A percentile compares a stretch with the other conserved stretches of the same genome.
Conservation (phyloP, 495 filamentous ascomycete genomes). For the Beverwykella pulmonaria region DNA sequence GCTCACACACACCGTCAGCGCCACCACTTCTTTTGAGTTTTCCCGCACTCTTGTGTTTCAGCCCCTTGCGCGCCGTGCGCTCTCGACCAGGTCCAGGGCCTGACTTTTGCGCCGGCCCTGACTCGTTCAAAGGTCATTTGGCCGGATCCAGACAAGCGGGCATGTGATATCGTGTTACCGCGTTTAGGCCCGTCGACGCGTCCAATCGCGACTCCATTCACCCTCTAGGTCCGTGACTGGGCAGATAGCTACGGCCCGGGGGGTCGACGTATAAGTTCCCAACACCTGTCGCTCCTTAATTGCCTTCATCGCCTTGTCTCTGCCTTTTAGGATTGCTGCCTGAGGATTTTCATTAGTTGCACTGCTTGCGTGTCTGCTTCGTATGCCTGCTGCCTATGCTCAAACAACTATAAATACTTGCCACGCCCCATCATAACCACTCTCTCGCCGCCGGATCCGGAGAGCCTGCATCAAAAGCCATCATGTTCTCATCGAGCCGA, state of each 20-base stretch:
- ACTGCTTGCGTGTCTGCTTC: conserved; percentile 20
- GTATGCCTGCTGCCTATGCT: conserved; percentile 26
- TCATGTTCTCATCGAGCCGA: conserved; percentile 45
- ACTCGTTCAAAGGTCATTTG: conserved; percentile 24
- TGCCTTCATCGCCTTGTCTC: conserved; percentile 23
- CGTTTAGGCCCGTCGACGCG: conserved; percentile 16
- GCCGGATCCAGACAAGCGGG: conserved; percentile 7
- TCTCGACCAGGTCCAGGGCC: neutral
- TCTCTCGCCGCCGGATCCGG: neutral
- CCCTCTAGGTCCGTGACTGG: conserved; percentile 9
- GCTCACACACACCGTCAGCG: conserved; percentile 7
- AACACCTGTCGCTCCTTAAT: neutral
- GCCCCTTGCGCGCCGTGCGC: conserved; percentile 20
- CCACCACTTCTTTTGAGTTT: conserved; percentile 17
- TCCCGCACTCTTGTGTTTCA: conserved; percentile 25
- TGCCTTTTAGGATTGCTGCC: conserved; percentile 21
- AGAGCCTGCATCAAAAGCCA: conserved; percentile 6
- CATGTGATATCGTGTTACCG: conserved; percentile 33
- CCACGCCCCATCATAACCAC: conserved; percentile 11
- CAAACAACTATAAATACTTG: conserved; percentile 27
- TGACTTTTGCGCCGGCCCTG: conserved; percentile 15
- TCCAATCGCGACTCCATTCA: conserved; percentile 31
- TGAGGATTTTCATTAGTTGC: conserved; percentile 18
- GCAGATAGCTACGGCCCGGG: conserved; percentile 28
- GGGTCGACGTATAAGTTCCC: conserved; percentile 27